phyloP scores from a whole-genome alignment of 495 filamentous ascomycete genomes.

The Hapsidospora chrysogenum region DNA sequence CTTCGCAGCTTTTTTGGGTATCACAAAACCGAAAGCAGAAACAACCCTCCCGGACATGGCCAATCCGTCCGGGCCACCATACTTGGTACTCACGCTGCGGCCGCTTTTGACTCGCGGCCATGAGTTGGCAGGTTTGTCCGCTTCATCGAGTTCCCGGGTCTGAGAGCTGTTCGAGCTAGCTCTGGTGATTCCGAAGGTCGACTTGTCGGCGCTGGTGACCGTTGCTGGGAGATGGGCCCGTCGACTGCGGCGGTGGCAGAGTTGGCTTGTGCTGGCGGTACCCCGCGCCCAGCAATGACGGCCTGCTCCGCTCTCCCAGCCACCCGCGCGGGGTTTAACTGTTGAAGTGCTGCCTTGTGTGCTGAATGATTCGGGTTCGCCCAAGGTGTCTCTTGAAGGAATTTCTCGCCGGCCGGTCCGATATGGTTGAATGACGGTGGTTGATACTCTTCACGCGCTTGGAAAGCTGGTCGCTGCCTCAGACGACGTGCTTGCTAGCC shows the following conservation, averaged over 20 bases:
- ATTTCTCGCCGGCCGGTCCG: conserved; percentile 61
- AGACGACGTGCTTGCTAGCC: neutral
- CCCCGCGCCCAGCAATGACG: conserved; percentile 7
- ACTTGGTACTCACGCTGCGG: neutral
- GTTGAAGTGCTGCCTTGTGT: conserved; percentile 37
- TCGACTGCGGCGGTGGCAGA: no score
- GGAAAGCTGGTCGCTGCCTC: conserved; percentile 5
- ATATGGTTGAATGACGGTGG: conserved; percentile 6
- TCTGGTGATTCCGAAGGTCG: conserved; percentile 1
- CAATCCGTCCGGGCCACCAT: neutral
- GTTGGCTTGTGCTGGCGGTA: no score
- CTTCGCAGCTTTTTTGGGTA: no score
- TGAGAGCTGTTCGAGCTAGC: neutral
- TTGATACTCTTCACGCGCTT: conserved; percentile 10
- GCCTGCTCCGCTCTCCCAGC: conserved; percentile 10
- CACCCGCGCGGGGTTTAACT: conserved; percentile 15
- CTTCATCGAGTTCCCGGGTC: neutral
- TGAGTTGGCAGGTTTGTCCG: neutral
- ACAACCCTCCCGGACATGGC: neutral
- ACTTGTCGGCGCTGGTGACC: neutral
- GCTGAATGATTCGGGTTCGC: conserved; percentile 75
- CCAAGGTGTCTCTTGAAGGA: conserved; percentile 72
- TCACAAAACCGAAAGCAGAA: conserved; percentile 2
- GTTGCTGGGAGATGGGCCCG: no score
- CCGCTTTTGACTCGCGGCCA: neutral